Base-by-base conservation (phyloP, 108 stramenopile genomes). In the Fragilariopsis cylindrus region DNA sequence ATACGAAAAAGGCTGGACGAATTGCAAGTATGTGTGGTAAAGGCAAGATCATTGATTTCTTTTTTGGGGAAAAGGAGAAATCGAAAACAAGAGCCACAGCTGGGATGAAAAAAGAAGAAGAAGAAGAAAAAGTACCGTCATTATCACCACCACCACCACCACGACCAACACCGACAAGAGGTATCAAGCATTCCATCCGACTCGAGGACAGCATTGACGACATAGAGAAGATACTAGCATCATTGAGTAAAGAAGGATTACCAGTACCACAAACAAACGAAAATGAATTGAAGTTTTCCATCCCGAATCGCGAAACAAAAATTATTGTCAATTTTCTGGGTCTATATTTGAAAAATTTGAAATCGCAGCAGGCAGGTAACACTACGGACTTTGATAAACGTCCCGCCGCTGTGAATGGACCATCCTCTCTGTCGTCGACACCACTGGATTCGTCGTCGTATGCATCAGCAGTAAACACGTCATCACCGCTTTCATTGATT, bases 281-380 rank as follows among this genome's bases (percentile, higher is more conserved):
- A 7, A 21, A 65, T 11, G 43, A 3, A 13, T 65, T 4, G 40
- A 19, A 30, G 19, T 30, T 9, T 3, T 13, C 44, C 44, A 43
- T 65, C 16, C 65, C 65, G 18, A 3, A 13, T 3, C 65, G 65
- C 4, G 65, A 65, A 44, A 44, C 65, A 44, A 65, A 18, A 13
- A 46, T 65, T 5, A 45, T 65, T 46, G 3, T 47, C 3, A 44
- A 46, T 40, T 65, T 65, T 48, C 39, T 65, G 0, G 11, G 65
- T 44, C 19, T 8, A 65, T 47, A 65, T 19, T 39, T 47, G 43
- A 12, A 30, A 30, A 30, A 30, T 30, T 30, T 30, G 2, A 30
- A 30, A 30, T 30, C 30, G 30, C 30, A 30, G 30, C 30, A 30
- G 30, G 30, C 30, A 30, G 30, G 30, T 30, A 30, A 30, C 30